Base-by-base conservation (phyloP, 179 eudicot genomes). In the Silene noctiflora region DNA sequence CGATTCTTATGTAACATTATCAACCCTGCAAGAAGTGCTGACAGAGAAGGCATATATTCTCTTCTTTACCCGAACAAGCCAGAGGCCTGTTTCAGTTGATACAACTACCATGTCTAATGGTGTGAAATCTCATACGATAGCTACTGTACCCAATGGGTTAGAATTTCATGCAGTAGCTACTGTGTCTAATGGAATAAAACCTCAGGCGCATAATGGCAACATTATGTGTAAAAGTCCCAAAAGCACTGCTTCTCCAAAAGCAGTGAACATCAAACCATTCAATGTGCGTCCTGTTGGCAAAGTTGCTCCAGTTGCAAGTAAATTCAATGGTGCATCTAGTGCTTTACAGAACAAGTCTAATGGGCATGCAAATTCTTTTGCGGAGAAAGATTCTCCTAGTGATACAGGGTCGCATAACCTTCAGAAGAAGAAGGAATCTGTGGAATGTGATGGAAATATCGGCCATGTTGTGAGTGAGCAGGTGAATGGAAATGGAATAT, bases 21-120 rank as follows among this genome's bases (percentile, higher is more conserved):
- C 98, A 61, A 85, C 85, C 46, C 80, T 88, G 76, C 88, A 90
- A 81, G 92, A 93, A 77, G 98, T 95, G 46, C 86, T 93, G 80
- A 89, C 93, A 10, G 99, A 95, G 85, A 95, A 91, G 84, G 98
- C 90, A 66, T 95, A 95, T 84, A 90, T 95, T 60, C 92, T 95
- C 42, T 95, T 95, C 84, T 95, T 89, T 73, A 83, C 92, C 80
- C 97, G 99, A 66, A 83, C 90, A 44, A 88, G 84, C 84, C 92
- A 87, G 83, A 88, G 87, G 85, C 88, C 89, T 67, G 81, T 31
- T 67, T 74, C 82, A 69, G 71, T 85, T 69, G 84, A 79, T 72
- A 76, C 80, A 79, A 81, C 81, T 76, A 73, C 69, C 17, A 72
- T 75, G 58, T 76, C 87, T 70, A 91, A 86, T 80, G 94, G 90